phyloP scores from a whole-genome alignment of 768 basidiomycete genomes.

The Kwoniella bestiolae region DNA sequence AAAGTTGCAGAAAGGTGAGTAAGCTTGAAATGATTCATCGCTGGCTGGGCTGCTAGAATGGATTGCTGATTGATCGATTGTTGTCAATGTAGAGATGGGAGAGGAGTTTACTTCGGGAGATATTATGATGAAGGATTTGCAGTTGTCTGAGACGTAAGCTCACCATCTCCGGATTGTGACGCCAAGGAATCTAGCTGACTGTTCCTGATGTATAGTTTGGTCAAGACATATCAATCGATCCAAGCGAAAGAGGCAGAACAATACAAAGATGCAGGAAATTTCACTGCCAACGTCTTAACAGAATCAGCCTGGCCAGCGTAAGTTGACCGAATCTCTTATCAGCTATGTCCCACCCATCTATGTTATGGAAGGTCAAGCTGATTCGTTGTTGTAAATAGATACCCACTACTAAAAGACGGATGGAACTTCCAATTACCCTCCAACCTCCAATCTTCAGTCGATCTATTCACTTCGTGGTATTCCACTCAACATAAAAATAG shows the following conservation, averaged over 20 bases:
- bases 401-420: slow-evolving; percentile 28
- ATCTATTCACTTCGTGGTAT: slow-evolving; percentile 72
- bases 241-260: slow-evolving; percentile 62
- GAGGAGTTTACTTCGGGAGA: slow-evolving; percentile 93
- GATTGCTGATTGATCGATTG: slow-evolving; percentile 11
- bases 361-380: no score
- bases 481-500: slow-evolving; percentile 75
- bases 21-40: not conserved
- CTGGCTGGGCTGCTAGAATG: no score
- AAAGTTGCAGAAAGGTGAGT: slow-evolving; percentile 78
- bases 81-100: slow-evolving; percentile 73
- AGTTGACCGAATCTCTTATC: slow-evolving; percentile 8
- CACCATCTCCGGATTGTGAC: not conserved
- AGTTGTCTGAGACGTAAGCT: slow-evolving; percentile 58
- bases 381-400: slow-evolving; percentile 15
- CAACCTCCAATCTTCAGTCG: slow-evolving; percentile 76
- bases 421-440: slow-evolving; percentile 43
- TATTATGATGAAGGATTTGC: slow-evolving; percentile 91
- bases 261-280: slow-evolving; percentile 66
- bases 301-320: slow-evolving; percentile 50
- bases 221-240: slow-evolving; percentile 47
- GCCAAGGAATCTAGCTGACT: not conserved
- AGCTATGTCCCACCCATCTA: no score
- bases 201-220: slow-evolving; percentile 24
- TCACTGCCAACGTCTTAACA: slow-evolving; percentile 57